These are phyloP conservation scores for Hericium erinaceus DNA, from an alignment of 768 basidiomycete genomes.

Conservation along the genomic window DNA sequence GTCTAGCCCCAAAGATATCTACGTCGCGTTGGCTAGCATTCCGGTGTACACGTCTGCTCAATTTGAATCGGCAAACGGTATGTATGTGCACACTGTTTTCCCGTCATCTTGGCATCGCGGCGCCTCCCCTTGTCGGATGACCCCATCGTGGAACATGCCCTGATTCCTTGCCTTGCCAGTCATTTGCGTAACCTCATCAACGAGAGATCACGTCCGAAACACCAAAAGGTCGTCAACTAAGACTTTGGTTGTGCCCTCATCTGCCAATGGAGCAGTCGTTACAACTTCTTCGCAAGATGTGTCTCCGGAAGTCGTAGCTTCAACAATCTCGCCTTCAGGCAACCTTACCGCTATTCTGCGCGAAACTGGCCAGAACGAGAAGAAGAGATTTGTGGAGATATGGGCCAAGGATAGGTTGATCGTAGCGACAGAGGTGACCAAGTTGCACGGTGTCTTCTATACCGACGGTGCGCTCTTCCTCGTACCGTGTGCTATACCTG, in stretches of 20 bases:
- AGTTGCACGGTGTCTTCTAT: conserved; percentile 19
- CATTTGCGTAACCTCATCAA: conserved; percentile 6
- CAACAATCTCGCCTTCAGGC: conserved; percentile 17
- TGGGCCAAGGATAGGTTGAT: conserved; percentile 17
- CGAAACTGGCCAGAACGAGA: conserved; percentile 8
- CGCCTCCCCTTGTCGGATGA: neutral
- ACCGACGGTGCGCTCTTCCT: conserved; percentile 17
- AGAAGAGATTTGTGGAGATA: conserved; percentile 21
- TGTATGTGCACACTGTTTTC: neutral
- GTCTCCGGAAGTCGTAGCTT: conserved; percentile 12
- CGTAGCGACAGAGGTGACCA: conserved; percentile 11
- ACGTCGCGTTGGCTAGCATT: neutral
- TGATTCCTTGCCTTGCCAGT: conserved; percentile 1
- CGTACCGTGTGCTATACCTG: neutral
- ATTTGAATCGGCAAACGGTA: neutral
- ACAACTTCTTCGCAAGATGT: conserved; percentile 12
- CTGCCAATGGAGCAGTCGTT: conserved; percentile 4
- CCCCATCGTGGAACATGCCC: neutral
- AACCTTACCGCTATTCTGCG: conserved; percentile 17
- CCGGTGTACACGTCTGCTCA: neutral
- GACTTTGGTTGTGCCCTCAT: conserved; percentile 8
- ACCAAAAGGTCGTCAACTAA: conserved; percentile 9
- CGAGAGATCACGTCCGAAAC: conserved; percentile 10
- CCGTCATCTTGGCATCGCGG: neutral
- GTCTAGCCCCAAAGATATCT: neutral